Evolutionary conservation across 1,139 yeast genomes (phyloP).

Genomic region (Taphrina flavorubra): DNA sequence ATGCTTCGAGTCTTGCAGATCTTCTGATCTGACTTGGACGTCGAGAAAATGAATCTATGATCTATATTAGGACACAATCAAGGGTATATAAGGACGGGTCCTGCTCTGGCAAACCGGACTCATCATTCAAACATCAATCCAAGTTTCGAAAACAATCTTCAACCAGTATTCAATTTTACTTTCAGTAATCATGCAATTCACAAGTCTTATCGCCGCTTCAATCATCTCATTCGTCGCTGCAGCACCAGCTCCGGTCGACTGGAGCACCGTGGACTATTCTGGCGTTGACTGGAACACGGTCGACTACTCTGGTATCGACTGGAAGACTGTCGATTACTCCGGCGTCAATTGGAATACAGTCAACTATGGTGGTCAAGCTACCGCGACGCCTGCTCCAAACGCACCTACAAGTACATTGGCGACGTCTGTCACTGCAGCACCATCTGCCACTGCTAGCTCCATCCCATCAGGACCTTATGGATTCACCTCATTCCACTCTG

Average conservation of each 20-base stretch:
- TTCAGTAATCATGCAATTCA: constrained; percentile 29
- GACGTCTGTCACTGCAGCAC: constrained; percentile 9
- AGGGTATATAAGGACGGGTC: constrained; percentile 11
- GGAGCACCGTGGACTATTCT: constrained; percentile 17
- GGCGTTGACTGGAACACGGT: constrained; percentile 22
- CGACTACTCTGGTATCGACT: constrained; percentile 32
- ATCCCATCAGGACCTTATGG: constrained; percentile 18
- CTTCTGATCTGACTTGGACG: neutral
- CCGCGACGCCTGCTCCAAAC: constrained; percentile 12
- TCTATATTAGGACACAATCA: neutral
- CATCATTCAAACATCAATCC: constrained; percentile 12
- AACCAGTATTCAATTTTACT: neutral
- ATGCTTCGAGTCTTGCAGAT: constrained; percentile 4
- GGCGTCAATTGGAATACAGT: constrained; percentile 14
- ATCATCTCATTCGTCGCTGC: constrained; percentile 38
- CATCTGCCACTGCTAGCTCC: constrained; percentile 11
- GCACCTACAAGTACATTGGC: constrained; percentile 10
- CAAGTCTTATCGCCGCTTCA: constrained; percentile 31
- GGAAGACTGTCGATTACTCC: constrained; percentile 17
- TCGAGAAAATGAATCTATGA: no score
- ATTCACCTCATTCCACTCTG: constrained; percentile 28
- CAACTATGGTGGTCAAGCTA: constrained; percentile 14
- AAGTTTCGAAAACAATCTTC: constrained; percentile 10
- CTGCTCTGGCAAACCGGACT: neutral
- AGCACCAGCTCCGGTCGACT: constrained; percentile 36